Conservation (phyloP, 108 stramenopile genomes). For the Ochromonas danica region DNA sequence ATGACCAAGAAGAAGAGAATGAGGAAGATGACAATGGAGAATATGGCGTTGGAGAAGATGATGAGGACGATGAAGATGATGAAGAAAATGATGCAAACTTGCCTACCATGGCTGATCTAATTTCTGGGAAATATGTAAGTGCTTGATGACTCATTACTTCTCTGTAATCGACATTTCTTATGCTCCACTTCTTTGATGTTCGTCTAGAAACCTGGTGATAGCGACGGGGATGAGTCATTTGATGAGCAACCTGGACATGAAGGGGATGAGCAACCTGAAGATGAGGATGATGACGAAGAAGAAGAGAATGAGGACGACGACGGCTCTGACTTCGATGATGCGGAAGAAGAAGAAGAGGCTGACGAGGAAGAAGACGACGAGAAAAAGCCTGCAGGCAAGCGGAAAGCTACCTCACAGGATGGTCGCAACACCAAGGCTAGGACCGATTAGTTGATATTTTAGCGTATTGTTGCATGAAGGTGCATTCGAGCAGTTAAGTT, state of each 20-base stretch:
- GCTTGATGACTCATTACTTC: background rate
- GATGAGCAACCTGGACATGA: too few species aligned
- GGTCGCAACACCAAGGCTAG: too few species aligned
- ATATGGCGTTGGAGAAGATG: constrained; percentile 1
- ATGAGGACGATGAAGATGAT: background rate
- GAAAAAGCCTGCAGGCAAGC: background rate
- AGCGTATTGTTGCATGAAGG: background rate
- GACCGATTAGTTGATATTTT: background rate
- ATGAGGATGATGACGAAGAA: background rate
- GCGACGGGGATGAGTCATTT: too few species aligned
- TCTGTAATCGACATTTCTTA: background rate
- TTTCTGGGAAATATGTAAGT: background rate
- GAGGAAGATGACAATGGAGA: background rate
- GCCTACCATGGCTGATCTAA: background rate
- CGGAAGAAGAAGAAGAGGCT: background rate
- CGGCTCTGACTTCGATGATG: background rate
- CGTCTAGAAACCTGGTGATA: background rate
- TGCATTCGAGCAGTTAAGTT: background rate
- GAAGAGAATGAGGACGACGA: background rate
- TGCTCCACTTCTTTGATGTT: background rate
- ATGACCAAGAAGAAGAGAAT: background rate
- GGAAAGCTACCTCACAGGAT: too few species aligned
- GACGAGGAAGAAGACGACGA: background rate
- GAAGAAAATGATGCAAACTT: background rate
- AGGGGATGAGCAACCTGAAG: background rate